Evolutionary conservation across 805 yeast species (phyloP).

Genomic region (Cyberlindnera americana): DNA sequence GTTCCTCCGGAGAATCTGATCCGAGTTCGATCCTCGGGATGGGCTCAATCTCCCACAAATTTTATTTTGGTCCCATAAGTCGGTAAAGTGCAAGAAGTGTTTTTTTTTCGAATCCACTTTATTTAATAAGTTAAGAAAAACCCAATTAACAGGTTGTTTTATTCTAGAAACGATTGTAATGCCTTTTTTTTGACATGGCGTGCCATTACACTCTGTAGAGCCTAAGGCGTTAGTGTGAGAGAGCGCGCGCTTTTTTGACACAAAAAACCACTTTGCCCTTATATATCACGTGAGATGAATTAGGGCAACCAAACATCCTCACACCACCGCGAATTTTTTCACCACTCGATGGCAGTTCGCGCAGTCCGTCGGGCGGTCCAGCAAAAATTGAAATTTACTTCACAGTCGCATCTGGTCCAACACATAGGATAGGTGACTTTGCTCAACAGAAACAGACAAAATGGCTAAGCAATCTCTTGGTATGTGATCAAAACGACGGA

Average conservation of each 20-base stretch:
- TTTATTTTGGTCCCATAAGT: conserved; percentile 10
- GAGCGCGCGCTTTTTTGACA: background rate
- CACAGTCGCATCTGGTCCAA: conserved; percentile 7
- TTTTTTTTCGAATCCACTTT: too few species aligned
- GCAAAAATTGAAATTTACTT: conserved; percentile 22
- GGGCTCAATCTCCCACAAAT: conserved; percentile 32
- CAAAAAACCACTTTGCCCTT: background rate
- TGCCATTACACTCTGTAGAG: too few species aligned
- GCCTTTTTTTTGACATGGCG: too few species aligned
- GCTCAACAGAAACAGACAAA: conserved; percentile 24
- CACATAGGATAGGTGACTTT: conserved; percentile 2
- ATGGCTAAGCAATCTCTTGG: conserved; percentile 51
- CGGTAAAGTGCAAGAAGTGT: background rate
- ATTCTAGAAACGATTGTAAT: too few species aligned
- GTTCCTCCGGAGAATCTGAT: conserved; percentile 51
- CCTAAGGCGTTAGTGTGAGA: too few species aligned
- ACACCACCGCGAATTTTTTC: conserved; percentile 6
- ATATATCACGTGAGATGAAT: conserved; percentile 2
- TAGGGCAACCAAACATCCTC: conserved; percentile 5
- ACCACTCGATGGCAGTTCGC: conserved; percentile 5
- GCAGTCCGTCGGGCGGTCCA: conserved; percentile 1
- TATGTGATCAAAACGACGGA: conserved; percentile 30
- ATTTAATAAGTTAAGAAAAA: too few species aligned
- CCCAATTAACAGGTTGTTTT: too few species aligned
- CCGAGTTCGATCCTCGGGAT: conserved; percentile 55